A percentile compares a stretch with the other conserved stretches of the same genome.
Evolutionary conservation across 805 yeast species (phyloP).

Genomic region (Sugiyamaella americana): DNA sequence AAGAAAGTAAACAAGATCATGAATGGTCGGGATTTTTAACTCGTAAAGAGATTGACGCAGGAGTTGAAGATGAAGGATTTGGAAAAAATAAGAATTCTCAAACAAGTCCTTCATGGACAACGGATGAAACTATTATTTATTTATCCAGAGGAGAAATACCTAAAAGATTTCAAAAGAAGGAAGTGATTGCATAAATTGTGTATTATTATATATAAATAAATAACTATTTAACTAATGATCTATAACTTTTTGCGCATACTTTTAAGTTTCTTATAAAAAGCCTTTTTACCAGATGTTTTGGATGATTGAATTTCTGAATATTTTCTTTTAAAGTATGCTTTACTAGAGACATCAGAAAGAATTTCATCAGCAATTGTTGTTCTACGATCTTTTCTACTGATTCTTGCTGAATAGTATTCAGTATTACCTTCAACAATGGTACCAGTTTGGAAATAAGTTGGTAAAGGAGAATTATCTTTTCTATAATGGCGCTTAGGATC

Average conservation of each 20-base stretch:
- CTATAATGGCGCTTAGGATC: conserved; percentile 96
- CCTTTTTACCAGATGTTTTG: conserved; percentile 59
- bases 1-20: conserved; percentile 47
- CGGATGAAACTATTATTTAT: conserved; percentile 16
- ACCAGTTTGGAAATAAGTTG: conserved; percentile 82
- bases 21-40: conserved; percentile 59
- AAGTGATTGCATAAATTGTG: neutral
- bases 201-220: neutral
- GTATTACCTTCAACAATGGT: conserved; percentile 77
- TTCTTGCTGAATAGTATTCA: conserved; percentile 64
- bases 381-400: conserved; percentile 68
- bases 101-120: conserved; percentile 11
- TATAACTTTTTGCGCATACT: conserved; percentile 50
- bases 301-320: conserved; percentile 70
- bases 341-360: conserved; percentile 62
- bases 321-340: conserved; percentile 76
- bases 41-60: conserved; percentile 40
- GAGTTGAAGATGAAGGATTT: conserved; percentile 17
- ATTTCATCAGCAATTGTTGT: conserved; percentile 76
- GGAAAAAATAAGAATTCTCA: conserved; percentile 1
- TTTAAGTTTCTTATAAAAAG: conserved; percentile 56
- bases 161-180: neutral
- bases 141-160: conserved; percentile 19
- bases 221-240: neutral
- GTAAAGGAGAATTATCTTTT: conserved; percentile 65